These are phyloP conservation scores for Microcyclospora pomicola DNA, from an alignment of 2,329 filamentous ascomycete species.

Conservation along the genomic window DNA sequence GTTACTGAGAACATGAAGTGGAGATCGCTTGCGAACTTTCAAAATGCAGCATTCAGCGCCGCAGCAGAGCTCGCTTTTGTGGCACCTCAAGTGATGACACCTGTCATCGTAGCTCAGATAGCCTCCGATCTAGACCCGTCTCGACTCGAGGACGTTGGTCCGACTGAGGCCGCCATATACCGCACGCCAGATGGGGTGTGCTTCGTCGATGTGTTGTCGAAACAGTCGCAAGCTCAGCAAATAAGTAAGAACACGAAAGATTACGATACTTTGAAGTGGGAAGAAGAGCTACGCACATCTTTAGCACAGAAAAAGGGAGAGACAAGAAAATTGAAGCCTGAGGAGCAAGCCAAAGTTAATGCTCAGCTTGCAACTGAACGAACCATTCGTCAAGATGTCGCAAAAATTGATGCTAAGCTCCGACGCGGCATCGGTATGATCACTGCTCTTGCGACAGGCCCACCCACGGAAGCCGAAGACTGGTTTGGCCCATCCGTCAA, in stretches of 20 bases:
- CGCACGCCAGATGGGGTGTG: slow-evolving; percentile 76
- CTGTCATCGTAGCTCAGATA: slow-evolving; percentile 62
- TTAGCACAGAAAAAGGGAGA: slow-evolving; percentile 87
- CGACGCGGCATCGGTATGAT: slow-evolving; percentile 78
- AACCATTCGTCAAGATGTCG: slow-evolving; percentile 60
- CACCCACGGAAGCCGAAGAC: slow-evolving; percentile 72
- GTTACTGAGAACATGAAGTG: slow-evolving; percentile 26
- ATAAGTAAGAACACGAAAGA: slow-evolving; percentile 87
- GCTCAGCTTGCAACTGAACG: slow-evolving; percentile 81
- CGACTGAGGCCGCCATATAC: slow-evolving; percentile 84
- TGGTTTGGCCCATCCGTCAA: slow-evolving; percentile 80
- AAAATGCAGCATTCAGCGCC: slow-evolving; percentile 61
- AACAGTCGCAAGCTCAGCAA: slow-evolving; percentile 55
- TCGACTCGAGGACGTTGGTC: slow-evolving; percentile 59
- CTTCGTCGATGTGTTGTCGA: slow-evolving; percentile 82
- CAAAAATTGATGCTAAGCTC: slow-evolving; percentile 54
- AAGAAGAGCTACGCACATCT: slow-evolving; percentile 76
- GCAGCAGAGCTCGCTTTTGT: slow-evolving; percentile 90
- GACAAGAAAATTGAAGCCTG: slow-evolving; percentile 76
- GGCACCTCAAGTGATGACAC: slow-evolving; percentile 67
- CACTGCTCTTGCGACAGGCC: slow-evolving; percentile 64
- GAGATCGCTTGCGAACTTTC: slow-evolving; percentile 37
- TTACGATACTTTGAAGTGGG: slow-evolving; percentile 94
- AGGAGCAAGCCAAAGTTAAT: slow-evolving; percentile 82
- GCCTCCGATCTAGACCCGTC: slow-evolving; percentile 55